These are phyloP conservation scores for Quercus cerris DNA, from an alignment of 306 rosid genomes.

Conservation along the genomic window DNA sequence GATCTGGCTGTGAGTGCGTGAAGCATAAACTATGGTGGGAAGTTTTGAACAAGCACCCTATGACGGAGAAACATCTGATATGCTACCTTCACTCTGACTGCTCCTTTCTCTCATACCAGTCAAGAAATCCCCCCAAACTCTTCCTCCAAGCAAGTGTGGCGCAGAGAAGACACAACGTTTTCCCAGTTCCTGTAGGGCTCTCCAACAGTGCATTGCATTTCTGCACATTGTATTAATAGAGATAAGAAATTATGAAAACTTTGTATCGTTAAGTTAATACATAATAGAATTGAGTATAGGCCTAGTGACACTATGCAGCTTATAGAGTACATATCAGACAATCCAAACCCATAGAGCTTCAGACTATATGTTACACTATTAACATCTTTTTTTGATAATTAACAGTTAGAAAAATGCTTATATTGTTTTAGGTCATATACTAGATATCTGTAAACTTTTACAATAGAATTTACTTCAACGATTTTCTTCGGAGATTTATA, in stretches of 20 bases:
- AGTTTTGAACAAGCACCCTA: constrained; percentile 34
- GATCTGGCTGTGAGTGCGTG: constrained; percentile 97
- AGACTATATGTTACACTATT: not conserved
- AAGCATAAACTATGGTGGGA: constrained; percentile 74
- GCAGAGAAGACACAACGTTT: constrained; percentile 91
- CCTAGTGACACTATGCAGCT: no score
- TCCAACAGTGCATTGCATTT: constrained; percentile 75
- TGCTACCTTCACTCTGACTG: constrained; percentile 35
- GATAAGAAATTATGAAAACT: no score
- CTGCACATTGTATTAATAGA: constrained; percentile 7
- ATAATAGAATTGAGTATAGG: no score
- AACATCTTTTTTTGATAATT: no score
- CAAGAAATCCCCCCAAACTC: constrained; percentile 77
- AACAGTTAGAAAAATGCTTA: no score
- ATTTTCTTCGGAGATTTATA: not conserved
- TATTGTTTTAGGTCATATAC: no score
- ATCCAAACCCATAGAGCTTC: not conserved
- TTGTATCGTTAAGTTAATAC: no score
- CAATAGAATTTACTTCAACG: not conserved
- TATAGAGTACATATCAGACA: no score
- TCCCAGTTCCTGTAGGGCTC: constrained; percentile 99
- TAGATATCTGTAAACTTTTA: not conserved
- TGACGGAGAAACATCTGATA: constrained; percentile 29
- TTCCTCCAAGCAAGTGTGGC: constrained; percentile 94
- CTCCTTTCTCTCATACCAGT: constrained; percentile 44